These are phyloP conservation scores for Cornus kousa DNA, from an alignment of 148 eudicot genomes.

Conservation along the genomic window DNA sequence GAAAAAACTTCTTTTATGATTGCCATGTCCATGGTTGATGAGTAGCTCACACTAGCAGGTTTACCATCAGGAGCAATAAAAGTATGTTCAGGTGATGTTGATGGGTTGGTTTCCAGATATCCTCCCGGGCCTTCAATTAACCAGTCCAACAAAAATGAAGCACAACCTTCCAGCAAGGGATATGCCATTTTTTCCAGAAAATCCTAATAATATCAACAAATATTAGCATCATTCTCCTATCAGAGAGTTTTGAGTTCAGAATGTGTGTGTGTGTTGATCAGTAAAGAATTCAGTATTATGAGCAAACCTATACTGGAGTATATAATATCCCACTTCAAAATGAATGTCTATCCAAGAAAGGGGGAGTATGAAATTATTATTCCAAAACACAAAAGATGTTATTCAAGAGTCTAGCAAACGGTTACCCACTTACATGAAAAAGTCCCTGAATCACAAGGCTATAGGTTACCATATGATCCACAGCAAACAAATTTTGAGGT, in stretches of 20 bases:
- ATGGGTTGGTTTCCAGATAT: slow-evolving; percentile 77
- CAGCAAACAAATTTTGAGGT: neutral
- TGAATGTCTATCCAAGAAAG: neutral
- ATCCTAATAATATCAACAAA: slow-evolving; percentile 18
- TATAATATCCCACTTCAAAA: neutral
- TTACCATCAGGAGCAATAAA: slow-evolving; percentile 74
- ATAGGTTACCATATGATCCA: neutral
- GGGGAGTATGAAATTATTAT: neutral
- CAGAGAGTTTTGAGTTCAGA: neutral
- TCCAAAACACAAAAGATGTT: neutral
- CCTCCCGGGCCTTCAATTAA: slow-evolving; percentile 62
- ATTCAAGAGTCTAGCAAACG: neutral
- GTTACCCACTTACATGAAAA: no score
- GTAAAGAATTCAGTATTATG: neutral
- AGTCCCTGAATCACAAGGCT: neutral
- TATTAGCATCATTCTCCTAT: neutral
- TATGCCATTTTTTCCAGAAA: slow-evolving; percentile 63
- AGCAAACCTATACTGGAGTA: neutral
- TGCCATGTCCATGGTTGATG: slow-evolving; percentile 84
- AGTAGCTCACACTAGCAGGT: slow-evolving; percentile 82
- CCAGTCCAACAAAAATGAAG: slow-evolving; percentile 81
- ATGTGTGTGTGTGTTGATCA: no score
- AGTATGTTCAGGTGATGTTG: slow-evolving; percentile 85
- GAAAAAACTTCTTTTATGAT: slow-evolving; percentile 72
- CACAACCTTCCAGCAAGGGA: slow-evolving; percentile 70